Conservation (phyloP, 495 filamentous ascomycete species). For the Neurospora tetraspora region DNA sequence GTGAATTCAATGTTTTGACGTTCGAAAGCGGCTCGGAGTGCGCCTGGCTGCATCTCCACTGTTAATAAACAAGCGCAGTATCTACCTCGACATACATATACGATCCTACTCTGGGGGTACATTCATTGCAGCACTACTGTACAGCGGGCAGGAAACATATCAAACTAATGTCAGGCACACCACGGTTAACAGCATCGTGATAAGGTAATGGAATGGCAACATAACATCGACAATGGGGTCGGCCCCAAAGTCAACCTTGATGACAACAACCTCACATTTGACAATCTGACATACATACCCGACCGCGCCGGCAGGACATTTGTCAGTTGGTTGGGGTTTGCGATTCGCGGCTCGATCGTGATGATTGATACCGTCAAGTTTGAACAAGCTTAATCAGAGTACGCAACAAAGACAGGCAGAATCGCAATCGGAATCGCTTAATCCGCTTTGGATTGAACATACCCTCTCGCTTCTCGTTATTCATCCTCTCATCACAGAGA, state of each 20-base stretch:
- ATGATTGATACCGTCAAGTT: background rate
- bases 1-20: background rate
- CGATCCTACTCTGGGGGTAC: background rate
- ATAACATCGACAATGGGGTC: background rate
- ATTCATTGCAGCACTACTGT: background rate
- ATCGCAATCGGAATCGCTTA: background rate
- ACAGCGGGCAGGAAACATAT: background rate
- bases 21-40: background rate
- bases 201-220: background rate
- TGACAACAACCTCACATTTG: background rate
- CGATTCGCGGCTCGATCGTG: background rate
- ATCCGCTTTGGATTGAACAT: background rate
- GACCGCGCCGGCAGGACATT: background rate
- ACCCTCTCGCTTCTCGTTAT: background rate
- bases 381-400: background rate
- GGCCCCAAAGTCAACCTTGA: background rate
- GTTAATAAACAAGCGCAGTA: background rate
- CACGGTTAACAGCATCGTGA: background rate
- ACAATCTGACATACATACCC: background rate
- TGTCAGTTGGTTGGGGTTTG: background rate
- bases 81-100: background rate
- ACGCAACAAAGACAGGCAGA: background rate
- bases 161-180: background rate
- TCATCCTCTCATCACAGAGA: background rate
- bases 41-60: background rate